Percentiles rank a stretch among this genome's conserved stretches.
Conservation (phyloP, 768 basidiomycete genomes). For the Amanita muscaria region DNA sequence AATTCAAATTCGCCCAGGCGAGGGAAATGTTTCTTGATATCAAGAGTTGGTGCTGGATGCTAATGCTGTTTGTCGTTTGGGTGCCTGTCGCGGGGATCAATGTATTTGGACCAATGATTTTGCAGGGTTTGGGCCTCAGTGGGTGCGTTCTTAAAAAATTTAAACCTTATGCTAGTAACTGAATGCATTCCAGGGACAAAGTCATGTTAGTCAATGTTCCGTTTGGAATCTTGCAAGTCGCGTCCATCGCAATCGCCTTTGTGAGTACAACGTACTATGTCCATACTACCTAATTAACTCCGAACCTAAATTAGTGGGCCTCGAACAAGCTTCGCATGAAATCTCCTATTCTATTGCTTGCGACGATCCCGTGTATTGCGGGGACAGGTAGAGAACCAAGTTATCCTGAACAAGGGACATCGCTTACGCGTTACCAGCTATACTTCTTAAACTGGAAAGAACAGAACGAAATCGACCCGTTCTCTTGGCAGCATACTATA, state of each 20-base stretch:
- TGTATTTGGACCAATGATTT: conserved; percentile 23
- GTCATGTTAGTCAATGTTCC: conserved; percentile 25
- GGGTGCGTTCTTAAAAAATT: conserved; percentile 18
- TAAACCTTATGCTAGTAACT: not conserved
- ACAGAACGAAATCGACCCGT: conserved; percentile 17
- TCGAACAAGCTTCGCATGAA: conserved; percentile 20
- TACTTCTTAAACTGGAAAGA: conserved; percentile 20
- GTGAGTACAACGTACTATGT: conserved; percentile 13
- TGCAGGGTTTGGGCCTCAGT: conserved; percentile 25
- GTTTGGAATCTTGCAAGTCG: conserved; percentile 21
- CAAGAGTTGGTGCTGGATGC: conserved; percentile 29
- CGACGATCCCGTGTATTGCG: conserved; percentile 16
- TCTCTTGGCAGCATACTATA: conserved; percentile 24
- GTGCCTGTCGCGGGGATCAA: conserved; percentile 20
- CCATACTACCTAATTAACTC: too few relatives aligned
- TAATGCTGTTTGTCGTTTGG: conserved; percentile 15
- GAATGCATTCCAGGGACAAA: conserved; percentile 14
- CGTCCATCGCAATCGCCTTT: conserved; percentile 19
- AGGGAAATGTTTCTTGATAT: conserved; percentile 24
- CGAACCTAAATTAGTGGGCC: too few relatives aligned
- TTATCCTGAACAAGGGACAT: not conserved
- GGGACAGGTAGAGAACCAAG: conserved; percentile 16
- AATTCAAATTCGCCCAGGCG: conserved; percentile 23
- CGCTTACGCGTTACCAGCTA: conserved; percentile 11
- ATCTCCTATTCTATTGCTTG: conserved; percentile 17